Percentiles rank a stretch among this genome's conserved stretches.
phyloP scores from a whole-genome alignment of 2,329 filamentous ascomycete species.

The Colletotrichum phormii region DNA sequence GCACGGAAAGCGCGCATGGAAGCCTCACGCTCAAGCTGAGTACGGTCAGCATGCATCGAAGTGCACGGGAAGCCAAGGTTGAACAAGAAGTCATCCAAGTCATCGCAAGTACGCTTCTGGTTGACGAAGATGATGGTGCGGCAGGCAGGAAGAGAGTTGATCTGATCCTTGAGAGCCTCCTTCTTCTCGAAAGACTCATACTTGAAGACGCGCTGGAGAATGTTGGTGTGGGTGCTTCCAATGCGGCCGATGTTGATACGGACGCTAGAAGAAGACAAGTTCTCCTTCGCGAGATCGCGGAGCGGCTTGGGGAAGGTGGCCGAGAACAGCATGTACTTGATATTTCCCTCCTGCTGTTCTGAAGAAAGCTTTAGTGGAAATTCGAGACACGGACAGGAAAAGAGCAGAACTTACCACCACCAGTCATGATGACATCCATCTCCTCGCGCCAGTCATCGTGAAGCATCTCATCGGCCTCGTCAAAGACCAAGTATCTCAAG shows the following conservation, averaged over 20 bases:
- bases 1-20: conserved; percentile 86
- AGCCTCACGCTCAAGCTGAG: conserved; percentile 91
- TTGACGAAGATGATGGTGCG: conserved; percentile 94
- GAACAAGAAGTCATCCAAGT: conserved; percentile 88
- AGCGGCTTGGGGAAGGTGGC: conserved; percentile 90
- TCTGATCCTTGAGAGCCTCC: conserved; percentile 76
- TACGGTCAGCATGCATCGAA: conserved; percentile 89
- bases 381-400: not conserved
- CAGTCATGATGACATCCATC: conserved; percentile 80
- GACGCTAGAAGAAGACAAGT: conserved; percentile 79
- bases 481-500: conserved; percentile 84
- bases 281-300: conserved; percentile 80
- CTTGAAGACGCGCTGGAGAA: conserved; percentile 80
- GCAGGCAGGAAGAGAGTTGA: conserved; percentile 76
- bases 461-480: conserved; percentile 96
- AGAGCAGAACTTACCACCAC: conserved; percentile 74
- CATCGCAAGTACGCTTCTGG: conserved; percentile 80
- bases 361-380: conserved; percentile 45
- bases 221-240: conserved; percentile 85
- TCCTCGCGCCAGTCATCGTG: conserved; percentile 81
- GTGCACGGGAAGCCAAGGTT: conserved; percentile 84
- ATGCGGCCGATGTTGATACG: conserved; percentile 89
- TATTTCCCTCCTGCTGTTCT: conserved; percentile 79
- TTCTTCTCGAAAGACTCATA: conserved; percentile 76
- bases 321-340: conserved; percentile 86